Evolutionary conservation across 2,329 filamentous ascomycete species (phyloP).

Genomic region (Beauveria varroae): DNA sequence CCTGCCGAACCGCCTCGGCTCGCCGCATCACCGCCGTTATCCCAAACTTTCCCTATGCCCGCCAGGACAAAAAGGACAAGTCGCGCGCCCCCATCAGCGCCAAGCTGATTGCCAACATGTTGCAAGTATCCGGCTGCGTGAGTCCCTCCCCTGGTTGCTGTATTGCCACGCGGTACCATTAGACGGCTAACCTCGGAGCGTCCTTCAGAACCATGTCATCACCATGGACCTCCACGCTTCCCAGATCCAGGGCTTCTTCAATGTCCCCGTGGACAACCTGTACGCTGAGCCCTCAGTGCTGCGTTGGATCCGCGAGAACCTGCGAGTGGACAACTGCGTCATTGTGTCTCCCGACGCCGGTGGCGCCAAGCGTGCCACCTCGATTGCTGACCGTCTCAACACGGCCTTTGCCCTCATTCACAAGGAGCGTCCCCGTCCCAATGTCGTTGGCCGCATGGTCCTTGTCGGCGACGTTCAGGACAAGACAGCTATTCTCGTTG

Average conservation of each 20-base stretch:
- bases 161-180: not conserved
- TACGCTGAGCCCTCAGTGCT: conserved; percentile 91
- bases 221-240: conserved; percentile 94
- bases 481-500: conserved; percentile 91
- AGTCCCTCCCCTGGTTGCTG: conserved; percentile 11
- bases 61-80: conserved; percentile 95
- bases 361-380: conserved; percentile 88
- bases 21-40: conserved; percentile 92
- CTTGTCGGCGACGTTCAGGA: conserved; percentile 90
- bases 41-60: conserved; percentile 92
- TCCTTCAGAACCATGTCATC: conserved; percentile 51
- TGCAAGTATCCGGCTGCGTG: conserved; percentile 81
- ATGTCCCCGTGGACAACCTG: conserved; percentile 66
- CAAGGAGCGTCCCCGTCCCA: conserved; percentile 81
- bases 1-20: conserved; percentile 63
- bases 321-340: conserved; percentile 74
- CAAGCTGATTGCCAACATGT: conserved; percentile 94
- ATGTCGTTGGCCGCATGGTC: conserved; percentile 85
- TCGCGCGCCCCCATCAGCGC: conserved; percentile 94
- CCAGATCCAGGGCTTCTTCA: conserved; percentile 96
- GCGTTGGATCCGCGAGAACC: conserved; percentile 84
- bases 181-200: conserved; percentile 33
- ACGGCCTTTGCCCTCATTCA: conserved; percentile 90
- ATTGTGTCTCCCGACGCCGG: conserved; percentile 94
- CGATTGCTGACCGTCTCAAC: conserved; percentile 86